Conservation (phyloP, 163 green algal genomes). For the Scenedesmus sp. region DNA sequence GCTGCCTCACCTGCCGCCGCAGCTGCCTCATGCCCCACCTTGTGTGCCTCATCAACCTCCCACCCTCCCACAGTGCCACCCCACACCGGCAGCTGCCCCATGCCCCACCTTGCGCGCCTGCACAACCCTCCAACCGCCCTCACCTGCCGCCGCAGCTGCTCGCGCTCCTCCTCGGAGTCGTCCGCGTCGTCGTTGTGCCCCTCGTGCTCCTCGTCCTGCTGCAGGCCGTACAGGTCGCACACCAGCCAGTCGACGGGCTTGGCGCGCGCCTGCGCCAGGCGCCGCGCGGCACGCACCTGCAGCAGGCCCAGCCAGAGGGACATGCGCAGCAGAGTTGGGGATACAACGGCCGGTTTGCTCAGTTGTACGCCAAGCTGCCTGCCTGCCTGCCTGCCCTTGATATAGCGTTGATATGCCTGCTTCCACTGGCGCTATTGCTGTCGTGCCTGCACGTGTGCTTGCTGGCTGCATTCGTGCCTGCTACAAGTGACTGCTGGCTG, state of each 20-base stretch:
- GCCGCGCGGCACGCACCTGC: constrained; percentile 65
- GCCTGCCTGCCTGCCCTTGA: neutral
- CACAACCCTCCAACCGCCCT: neutral
- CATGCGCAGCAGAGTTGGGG: neutral
- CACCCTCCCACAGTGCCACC: too few relatives aligned
- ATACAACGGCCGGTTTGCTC: neutral
- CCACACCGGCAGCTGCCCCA: too few relatives aligned
- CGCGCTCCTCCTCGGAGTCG: constrained; percentile 37
- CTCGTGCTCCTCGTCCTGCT: constrained; percentile 17
- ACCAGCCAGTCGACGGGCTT: constrained; percentile 89
- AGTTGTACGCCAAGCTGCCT: neutral
- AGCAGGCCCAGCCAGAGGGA: neutral
- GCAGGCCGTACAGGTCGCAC: constrained; percentile 75
- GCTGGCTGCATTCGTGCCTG: neutral
- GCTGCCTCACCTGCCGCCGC: too few relatives aligned
- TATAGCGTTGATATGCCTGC: too few relatives aligned
- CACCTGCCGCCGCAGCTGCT: constrained; percentile 40
- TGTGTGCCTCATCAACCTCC: too few relatives aligned
- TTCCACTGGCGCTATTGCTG: too few relatives aligned
- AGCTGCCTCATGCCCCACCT: too few relatives aligned
- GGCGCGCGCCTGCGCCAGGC: constrained; percentile 79
- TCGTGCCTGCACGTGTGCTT: too few relatives aligned
- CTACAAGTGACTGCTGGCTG: too few relatives aligned
- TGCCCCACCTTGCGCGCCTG: too few relatives aligned
- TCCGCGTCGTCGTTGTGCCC: constrained; percentile 34